phyloP scores from a whole-genome alignment of 1,139 yeast species.

The Pichia sp. region DNA sequence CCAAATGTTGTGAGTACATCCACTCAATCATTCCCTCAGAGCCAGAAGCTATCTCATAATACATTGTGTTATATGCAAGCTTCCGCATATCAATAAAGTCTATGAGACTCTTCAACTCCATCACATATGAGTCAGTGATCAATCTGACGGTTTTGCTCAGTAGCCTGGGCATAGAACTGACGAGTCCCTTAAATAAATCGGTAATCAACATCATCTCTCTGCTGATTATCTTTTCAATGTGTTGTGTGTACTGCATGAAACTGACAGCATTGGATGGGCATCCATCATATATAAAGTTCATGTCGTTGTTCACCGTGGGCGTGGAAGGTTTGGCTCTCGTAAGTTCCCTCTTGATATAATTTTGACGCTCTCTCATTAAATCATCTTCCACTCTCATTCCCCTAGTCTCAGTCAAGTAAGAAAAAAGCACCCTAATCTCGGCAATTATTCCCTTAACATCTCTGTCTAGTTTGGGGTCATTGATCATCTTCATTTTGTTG shows the following conservation, averaged over 20 bases:
- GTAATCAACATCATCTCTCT: slow-evolving; percentile 17
- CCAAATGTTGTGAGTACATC: slow-evolving; percentile 12
- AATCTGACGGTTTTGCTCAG: slow-evolving; percentile 39
- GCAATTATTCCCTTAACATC: too few species aligned
- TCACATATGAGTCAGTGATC: slow-evolving; percentile 36
- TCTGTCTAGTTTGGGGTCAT: too few species aligned
- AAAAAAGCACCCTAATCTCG: too few species aligned
- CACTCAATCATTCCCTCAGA: slow-evolving; percentile 15
- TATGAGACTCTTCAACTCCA: slow-evolving; percentile 28
- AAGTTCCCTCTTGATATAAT: slow-evolving; percentile 13
- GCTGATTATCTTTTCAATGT: slow-evolving; percentile 11
- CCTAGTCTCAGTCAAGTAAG: neutral
- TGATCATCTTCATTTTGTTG: slow-evolving; percentile 23
- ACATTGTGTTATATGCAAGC: slow-evolving; percentile 34
- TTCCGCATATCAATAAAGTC: slow-evolving; percentile 30
- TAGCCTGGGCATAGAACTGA: slow-evolving; percentile 34
- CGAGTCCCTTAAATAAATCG: slow-evolving; percentile 14
- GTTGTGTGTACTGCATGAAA: slow-evolving; percentile 36
- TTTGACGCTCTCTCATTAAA: slow-evolving; percentile 18
- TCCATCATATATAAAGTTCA: slow-evolving; percentile 25
- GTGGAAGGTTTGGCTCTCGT: slow-evolving; percentile 5
- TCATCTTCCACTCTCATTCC: slow-evolving; percentile 27
- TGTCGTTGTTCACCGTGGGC: slow-evolving; percentile 22
- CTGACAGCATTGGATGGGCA: slow-evolving; percentile 44
- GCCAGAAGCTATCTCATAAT: slow-evolving; percentile 41